phyloP scores from a whole-genome alignment of 2,329 filamentous ascomycete genomes.

The Neonectria ditissima region DNA sequence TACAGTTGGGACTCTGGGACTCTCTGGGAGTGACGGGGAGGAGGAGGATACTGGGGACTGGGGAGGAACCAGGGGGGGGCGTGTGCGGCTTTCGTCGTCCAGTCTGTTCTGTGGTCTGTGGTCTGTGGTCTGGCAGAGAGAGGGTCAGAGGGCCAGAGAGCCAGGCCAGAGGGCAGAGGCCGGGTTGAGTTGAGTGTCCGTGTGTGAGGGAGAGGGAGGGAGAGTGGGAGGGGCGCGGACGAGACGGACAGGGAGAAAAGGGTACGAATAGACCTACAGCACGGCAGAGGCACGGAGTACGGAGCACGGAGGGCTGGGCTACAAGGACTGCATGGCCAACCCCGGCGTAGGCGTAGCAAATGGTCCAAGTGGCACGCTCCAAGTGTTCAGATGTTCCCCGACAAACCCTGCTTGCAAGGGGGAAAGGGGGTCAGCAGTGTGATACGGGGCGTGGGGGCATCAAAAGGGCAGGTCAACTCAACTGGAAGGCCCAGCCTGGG shows the following conservation, averaged over 20 bases:
- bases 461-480: conserved; percentile 14
- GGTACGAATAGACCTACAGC: conserved; percentile 18
- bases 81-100: conserved; percentile 33
- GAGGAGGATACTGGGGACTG: conserved; percentile 38
- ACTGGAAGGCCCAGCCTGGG: conserved; percentile 15
- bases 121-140: neutral
- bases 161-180: no score
- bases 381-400: conserved; percentile 35
- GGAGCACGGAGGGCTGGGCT: no score
- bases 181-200: neutral
- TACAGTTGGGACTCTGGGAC: conserved; percentile 20
- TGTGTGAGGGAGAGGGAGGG: conserved; percentile 25
- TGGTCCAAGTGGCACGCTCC: conserved; percentile 24
- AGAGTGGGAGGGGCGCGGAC: conserved; percentile 29
- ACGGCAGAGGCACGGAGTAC: no score
- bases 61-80: conserved; percentile 38
- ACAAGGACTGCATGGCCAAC: no score
- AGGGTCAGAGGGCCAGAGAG: no score
- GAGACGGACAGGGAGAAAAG: conserved; percentile 32
- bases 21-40: conserved; percentile 21
- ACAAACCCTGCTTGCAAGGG: conserved; percentile 40
- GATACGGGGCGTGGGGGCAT: conserved; percentile 13
- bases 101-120: neutral
- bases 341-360: conserved; percentile 15
- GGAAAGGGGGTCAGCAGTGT: conserved; percentile 27